Conservation (phyloP, 2,329 filamentous ascomycete species). For the Scolecobasidium constrictum region DNA sequence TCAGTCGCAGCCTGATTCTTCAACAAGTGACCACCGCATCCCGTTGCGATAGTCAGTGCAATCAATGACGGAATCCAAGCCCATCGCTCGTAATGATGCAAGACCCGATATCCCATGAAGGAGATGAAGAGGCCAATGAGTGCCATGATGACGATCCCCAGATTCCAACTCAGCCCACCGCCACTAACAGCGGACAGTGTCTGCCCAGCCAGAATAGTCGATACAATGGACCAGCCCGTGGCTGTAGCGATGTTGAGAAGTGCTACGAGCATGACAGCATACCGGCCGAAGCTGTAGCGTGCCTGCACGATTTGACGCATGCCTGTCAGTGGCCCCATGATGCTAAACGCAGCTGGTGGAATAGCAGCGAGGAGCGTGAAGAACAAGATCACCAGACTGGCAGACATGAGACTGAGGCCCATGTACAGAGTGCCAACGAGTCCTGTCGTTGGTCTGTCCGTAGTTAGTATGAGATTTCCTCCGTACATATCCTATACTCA, state of each 20-base stretch:
- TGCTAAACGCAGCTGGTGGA: slow-evolving; percentile 46
- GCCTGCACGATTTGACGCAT: slow-evolving; percentile 53
- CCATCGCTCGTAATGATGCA: slow-evolving; percentile 49
- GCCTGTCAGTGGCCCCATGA: slow-evolving; percentile 49
- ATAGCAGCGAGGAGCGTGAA: slow-evolving; percentile 46
- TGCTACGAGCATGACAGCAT: slow-evolving; percentile 52
- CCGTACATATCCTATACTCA: slow-evolving; percentile 36
- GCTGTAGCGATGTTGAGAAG: slow-evolving; percentile 52
- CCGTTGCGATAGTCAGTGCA: slow-evolving; percentile 32
- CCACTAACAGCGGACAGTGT: slow-evolving; percentile 44
- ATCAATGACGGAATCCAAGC: slow-evolving; percentile 46
- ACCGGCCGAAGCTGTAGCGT: slow-evolving; percentile 56
- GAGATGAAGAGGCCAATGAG: slow-evolving; percentile 48
- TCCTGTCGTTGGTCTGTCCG: slow-evolving; percentile 46
- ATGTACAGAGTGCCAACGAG: slow-evolving; percentile 48
- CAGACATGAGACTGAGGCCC: slow-evolving; percentile 45
- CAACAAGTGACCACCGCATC: slow-evolving; percentile 42
- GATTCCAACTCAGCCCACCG: slow-evolving; percentile 38
- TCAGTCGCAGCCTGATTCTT: slow-evolving; percentile 34
- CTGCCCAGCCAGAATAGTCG: slow-evolving; percentile 52
- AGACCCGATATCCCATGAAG: slow-evolving; percentile 46
- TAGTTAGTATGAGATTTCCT: neutral
- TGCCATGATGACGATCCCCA: slow-evolving; percentile 51
- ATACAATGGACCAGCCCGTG: slow-evolving; percentile 51
- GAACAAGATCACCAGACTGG: slow-evolving; percentile 50